Percentiles rank a stretch among this genome's conserved stretches.
Conservation (phyloP, 257 asterid genomes). For the Scutellaria baicalensis region DNA sequence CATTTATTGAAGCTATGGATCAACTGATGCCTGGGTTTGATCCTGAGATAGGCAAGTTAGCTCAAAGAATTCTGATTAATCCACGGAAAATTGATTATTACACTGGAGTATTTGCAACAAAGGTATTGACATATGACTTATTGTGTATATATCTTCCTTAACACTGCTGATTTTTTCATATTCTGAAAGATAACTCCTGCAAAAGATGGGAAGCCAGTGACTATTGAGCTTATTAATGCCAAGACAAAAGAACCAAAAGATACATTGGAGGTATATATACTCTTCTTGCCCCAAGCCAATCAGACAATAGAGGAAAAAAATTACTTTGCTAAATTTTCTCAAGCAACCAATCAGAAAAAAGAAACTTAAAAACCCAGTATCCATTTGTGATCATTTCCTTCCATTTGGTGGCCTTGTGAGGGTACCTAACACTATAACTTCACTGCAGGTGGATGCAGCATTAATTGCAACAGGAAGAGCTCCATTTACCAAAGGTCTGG, state of each 20-base stretch:
- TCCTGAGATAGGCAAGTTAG: conserved; percentile 79
- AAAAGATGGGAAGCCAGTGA: conserved; percentile 84
- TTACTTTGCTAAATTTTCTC: not conserved
- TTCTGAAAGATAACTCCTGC: conserved; percentile 73
- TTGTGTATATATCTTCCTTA: not conserved
- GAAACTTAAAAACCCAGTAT: not conserved
- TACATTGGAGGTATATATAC: conserved; percentile 52
- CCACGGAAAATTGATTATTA: conserved; percentile 74
- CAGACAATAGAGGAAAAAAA: too few species aligned
- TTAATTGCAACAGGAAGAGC: conserved; percentile 94
- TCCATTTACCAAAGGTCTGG: conserved; percentile 87
- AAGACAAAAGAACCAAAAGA: conserved; percentile 83
- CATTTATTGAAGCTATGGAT: conserved; percentile 40
- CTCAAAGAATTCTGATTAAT: conserved; percentile 69
- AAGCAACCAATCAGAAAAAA: not conserved
- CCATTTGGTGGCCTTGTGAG: not conserved
- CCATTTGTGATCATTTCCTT: not conserved
- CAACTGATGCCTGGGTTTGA: conserved; percentile 89
- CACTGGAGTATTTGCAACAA: conserved; percentile 77
- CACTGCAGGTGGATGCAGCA: conserved; percentile 80
- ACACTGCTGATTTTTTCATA: not conserved
- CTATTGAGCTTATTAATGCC: conserved; percentile 86
- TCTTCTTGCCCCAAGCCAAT: too few species aligned
- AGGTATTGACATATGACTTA: conserved; percentile 30
- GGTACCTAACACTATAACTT: not conserved